Conservation (phyloP, 768 basidiomycete species). For the Tricholoma hemisulphureum region DNA sequence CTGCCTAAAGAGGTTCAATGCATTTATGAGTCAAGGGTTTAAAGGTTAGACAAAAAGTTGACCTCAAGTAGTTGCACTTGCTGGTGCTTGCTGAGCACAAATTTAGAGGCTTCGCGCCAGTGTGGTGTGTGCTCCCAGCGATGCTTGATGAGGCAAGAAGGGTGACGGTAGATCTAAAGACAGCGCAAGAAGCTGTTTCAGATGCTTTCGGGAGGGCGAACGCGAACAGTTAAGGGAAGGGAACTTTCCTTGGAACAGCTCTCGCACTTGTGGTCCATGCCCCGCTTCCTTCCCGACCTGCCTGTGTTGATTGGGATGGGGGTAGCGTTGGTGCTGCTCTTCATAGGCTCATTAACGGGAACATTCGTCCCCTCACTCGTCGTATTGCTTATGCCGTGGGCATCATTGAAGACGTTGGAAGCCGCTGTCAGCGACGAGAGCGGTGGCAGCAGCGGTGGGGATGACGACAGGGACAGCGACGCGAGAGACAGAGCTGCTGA, state of each 20-base stretch:
- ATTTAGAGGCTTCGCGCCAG: conserved; percentile 90
- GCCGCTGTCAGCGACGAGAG: conserved; percentile 25
- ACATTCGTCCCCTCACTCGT: conserved; percentile 25
- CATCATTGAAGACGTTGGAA: conserved; percentile 22
- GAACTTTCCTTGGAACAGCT: conserved; percentile 83
- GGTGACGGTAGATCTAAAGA: conserved; percentile 79
- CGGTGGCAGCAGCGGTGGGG: conserved; percentile 28
- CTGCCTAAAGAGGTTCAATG: conserved; percentile 54
- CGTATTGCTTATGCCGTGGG: conserved; percentile 18
- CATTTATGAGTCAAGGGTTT: neutral
- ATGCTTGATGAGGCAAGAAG: conserved; percentile 94
- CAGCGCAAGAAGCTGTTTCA: neutral
- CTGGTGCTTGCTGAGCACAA: conserved; percentile 92
- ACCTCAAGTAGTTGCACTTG: conserved; percentile 96
- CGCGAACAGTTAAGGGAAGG: conserved; percentile 2
- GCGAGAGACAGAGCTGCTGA: conserved; percentile 43
- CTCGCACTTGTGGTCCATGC: conserved; percentile 88
- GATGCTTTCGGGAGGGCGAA: conserved; percentile 1
- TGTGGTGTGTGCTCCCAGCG: conserved; percentile 98
- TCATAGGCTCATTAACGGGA: conserved; percentile 17
- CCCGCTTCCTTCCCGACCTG: conserved; percentile 69
- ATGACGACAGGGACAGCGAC: conserved; percentile 43
- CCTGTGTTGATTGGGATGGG: conserved; percentile 38
- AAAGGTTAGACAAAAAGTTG: conserved; percentile 11
- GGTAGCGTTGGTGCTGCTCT: conserved; percentile 14